phyloP scores from a whole-genome alignment of 495 filamentous ascomycete species.

The Cudoniella acicularis region DNA sequence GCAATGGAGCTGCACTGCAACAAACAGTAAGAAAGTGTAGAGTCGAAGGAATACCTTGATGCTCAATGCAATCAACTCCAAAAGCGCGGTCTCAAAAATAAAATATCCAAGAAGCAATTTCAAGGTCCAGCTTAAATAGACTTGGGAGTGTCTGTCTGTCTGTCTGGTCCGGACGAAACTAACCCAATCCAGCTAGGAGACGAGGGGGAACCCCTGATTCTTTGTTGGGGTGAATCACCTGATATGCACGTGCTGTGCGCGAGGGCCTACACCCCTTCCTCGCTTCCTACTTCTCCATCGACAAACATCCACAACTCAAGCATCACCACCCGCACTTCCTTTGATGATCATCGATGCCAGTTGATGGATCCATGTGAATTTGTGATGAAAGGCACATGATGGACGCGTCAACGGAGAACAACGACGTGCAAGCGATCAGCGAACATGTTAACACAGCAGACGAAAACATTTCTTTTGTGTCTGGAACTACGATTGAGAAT shows the following conservation, averaged over 20 bases:
- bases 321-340: neutral
- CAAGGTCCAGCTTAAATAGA: too few relatives aligned
- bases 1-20: too few relatives aligned
- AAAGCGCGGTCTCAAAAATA: too few relatives aligned
- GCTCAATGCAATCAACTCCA: too few relatives aligned
- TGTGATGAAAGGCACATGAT: neutral
- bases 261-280: neutral
- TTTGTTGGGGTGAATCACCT: neutral
- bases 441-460: neutral
- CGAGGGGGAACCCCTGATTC: neutral
- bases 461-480: neutral
- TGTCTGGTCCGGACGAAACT: too few relatives aligned
- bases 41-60: too few relatives aligned
- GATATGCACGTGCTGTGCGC: neutral
- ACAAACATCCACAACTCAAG: neutral
- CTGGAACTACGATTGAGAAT: constrained; percentile 1
- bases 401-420: neutral
- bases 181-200: neutral
- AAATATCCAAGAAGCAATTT: too few relatives aligned
- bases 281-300: neutral
- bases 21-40: too few relatives aligned
- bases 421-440: neutral
- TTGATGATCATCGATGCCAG: neutral
- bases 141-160: too few relatives aligned
- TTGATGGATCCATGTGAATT: neutral